Percentiles rank a stretch among this genome's conserved stretches.
Evolutionary conservation across 305 asterid genomes (phyloP).

Genomic region (Rubia balearica): DNA sequence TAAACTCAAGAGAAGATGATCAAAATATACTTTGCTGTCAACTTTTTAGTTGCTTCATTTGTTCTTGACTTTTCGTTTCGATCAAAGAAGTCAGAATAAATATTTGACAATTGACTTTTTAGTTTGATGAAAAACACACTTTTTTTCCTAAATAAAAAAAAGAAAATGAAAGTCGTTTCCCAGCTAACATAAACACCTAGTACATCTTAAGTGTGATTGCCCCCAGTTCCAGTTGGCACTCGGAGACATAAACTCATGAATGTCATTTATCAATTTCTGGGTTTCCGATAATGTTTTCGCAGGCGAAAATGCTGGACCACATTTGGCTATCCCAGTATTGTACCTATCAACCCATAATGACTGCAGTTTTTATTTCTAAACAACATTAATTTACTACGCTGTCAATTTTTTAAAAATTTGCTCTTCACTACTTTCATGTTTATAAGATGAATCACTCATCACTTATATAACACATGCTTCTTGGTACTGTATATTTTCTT

Average conservation of each 20-base stretch:
- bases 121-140: too few species aligned
- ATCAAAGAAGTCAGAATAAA: too few species aligned
- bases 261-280: constrained; percentile 13
- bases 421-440: neutral
- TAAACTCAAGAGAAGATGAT: too few species aligned
- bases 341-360: constrained; percentile 17
- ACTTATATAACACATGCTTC: too few species aligned
- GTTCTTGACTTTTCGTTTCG: too few species aligned
- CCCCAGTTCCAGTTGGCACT: constrained; percentile 4
- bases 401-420: neutral
- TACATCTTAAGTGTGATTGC: neutral
- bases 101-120: too few species aligned
- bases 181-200: neutral
- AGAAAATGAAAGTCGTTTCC: neutral
- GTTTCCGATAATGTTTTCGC: constrained; percentile 8
- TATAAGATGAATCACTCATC: too few species aligned
- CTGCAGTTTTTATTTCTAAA: constrained; percentile 3
- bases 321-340: constrained; percentile 2
- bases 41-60: too few species aligned
- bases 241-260: constrained; percentile 4
- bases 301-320: constrained; percentile 13
- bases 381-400: neutral
- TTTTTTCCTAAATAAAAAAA: neutral
- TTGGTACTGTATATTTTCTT: too few species aligned
- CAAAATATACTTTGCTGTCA: too few species aligned